Evolutionary conservation across 2,329 filamentous ascomycete species (phyloP).

Genomic region (Venturiaceae sp.): DNA sequence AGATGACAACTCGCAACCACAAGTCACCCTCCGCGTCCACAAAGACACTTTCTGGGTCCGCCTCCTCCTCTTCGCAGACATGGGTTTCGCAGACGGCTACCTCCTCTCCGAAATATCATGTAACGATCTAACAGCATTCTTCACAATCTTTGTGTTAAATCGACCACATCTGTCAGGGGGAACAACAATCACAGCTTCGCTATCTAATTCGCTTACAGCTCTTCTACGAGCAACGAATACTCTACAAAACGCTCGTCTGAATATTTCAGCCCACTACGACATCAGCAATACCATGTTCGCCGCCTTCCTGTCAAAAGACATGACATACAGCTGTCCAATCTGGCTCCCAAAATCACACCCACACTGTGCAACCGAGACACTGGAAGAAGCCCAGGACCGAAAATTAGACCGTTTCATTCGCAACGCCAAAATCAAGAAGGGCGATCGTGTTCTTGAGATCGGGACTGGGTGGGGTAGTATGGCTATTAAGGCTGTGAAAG

Average conservation of each 20-base stretch:
- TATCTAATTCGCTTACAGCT: constrained; percentile 48
- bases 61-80: constrained; percentile 59
- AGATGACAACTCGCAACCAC: constrained; percentile 33
- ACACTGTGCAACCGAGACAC: constrained; percentile 39
- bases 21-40: constrained; percentile 49
- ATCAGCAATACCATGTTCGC: constrained; percentile 70
- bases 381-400: constrained; percentile 57
- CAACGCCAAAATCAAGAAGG: constrained; percentile 51
- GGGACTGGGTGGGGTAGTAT: constrained; percentile 70
- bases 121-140: constrained; percentile 56
- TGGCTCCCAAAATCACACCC: constrained; percentile 42
- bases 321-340: constrained; percentile 67
- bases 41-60: constrained; percentile 63
- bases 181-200: constrained; percentile 49
- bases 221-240: constrained; percentile 39
- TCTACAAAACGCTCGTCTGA: constrained; percentile 43
- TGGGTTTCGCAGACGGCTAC: constrained; percentile 65
- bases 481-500: constrained; percentile 57
- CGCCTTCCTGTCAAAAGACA: constrained; percentile 62
- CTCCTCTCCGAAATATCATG: constrained; percentile 65
- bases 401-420: constrained; percentile 59
- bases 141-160: constrained; percentile 66
- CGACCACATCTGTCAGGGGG: constrained; percentile 55
- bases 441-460: constrained; percentile 64
- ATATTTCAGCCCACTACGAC: constrained; percentile 65